phyloP scores from a whole-genome alignment of 2,329 filamentous ascomycete species.

The Trichophaea hybrida region DNA sequence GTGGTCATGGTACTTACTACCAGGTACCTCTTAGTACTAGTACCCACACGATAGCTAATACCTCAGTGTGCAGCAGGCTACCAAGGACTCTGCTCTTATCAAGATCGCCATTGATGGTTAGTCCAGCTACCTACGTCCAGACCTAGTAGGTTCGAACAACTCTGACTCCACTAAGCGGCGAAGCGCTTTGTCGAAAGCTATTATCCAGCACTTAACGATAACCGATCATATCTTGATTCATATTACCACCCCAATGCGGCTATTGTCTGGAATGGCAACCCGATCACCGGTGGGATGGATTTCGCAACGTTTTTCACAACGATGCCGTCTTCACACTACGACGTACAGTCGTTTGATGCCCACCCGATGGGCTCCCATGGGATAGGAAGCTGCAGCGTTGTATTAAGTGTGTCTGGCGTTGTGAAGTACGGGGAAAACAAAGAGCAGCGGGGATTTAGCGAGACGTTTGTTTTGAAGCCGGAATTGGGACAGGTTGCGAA shows the following conservation, averaged over 20 bases:
- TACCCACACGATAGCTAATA: neutral
- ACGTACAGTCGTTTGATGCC: constrained; percentile 60
- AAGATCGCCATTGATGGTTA: constrained; percentile 17
- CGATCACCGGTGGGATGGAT: constrained; percentile 46
- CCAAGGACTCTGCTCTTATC: constrained; percentile 12
- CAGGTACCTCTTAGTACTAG: no score
- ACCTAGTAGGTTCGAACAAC: neutral
- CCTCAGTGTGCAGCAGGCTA: neutral
- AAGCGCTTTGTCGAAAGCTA: constrained; percentile 58
- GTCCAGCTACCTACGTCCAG: neutral
- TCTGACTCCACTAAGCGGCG: constrained; percentile 42
- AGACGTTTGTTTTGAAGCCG: constrained; percentile 68
- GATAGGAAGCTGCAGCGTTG: constrained; percentile 49
- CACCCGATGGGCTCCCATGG: constrained; percentile 36
- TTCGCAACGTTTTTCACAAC: constrained; percentile 55
- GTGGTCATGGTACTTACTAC: no score
- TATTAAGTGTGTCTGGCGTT: constrained; percentile 58
- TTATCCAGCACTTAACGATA: constrained; percentile 56
- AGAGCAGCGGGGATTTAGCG: constrained; percentile 57
- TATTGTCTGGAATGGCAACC: constrained; percentile 68
- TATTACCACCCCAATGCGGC: constrained; percentile 56
- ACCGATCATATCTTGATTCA: constrained; percentile 42
- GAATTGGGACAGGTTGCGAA: constrained; percentile 16
- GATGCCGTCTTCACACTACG: constrained; percentile 50
- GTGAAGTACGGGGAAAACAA: constrained; percentile 53